Evolutionary conservation across 2,329 filamentous ascomycete species (phyloP).

Genomic region (Fusarium foetens): DNA sequence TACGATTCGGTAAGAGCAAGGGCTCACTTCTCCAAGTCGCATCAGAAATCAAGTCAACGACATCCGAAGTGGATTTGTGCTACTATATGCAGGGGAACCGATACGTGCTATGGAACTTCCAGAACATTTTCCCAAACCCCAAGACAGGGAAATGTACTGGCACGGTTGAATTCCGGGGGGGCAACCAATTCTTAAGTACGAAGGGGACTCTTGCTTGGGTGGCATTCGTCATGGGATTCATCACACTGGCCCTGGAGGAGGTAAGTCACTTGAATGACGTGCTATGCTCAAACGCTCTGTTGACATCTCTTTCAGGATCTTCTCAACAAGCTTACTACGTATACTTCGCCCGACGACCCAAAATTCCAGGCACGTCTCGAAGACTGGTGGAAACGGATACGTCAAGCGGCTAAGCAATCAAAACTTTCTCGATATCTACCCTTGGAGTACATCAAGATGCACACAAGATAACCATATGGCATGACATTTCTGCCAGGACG

Average conservation of each 20-base stretch:
- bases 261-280: slow-evolving; percentile 31
- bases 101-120: slow-evolving; percentile 55
- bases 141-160: slow-evolving; percentile 52
- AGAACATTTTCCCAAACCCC: slow-evolving; percentile 52
- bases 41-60: slow-evolving; percentile 41
- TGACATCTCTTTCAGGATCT: slow-evolving; percentile 45
- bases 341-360: slow-evolving; percentile 44
- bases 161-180: slow-evolving; percentile 54
- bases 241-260: slow-evolving; percentile 51
- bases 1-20: slow-evolving; percentile 43
- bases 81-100: slow-evolving; percentile 53
- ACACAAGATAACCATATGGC: slow-evolving; percentile 38
- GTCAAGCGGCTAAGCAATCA: slow-evolving; percentile 50
- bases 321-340: slow-evolving; percentile 44
- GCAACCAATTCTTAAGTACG: slow-evolving; percentile 53
- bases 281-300: not conserved
- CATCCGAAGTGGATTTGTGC: slow-evolving; percentile 47
- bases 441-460: slow-evolving; percentile 49
- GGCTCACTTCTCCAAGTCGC: slow-evolving; percentile 45
- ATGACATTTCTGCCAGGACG: not conserved
- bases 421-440: slow-evolving; percentile 50
- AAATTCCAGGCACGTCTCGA: slow-evolving; percentile 45
- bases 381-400: slow-evolving; percentile 51
- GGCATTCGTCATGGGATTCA: slow-evolving; percentile 53
- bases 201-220: slow-evolving; percentile 53